Base-by-base conservation (phyloP, 2,329 filamentous ascomycete species). In the Emericellopsis atlantica region DNA sequence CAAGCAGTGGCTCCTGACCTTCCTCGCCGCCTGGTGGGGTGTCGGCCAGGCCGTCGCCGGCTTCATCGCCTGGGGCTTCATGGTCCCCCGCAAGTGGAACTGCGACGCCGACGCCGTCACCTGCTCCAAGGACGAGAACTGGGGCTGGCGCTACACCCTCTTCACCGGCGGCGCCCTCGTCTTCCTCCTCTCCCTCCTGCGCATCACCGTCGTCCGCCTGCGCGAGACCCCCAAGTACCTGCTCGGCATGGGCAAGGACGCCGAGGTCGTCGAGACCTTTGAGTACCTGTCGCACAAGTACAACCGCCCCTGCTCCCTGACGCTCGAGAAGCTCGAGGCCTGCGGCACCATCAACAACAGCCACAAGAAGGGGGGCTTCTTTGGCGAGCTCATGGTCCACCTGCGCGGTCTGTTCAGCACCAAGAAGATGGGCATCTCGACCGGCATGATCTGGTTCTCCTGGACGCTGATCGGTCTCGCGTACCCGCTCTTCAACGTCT, bases 401-500 rank as follows among this genome's bases (percentile, higher is more conserved):
- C 52, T 87, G 21, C 63, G 66, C 14, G 81, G 81, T 3, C 68
- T 88, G 2, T 87, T 81, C 49, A 60, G 64, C 0, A 83, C 78
- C 1, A 70, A 56, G 40, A 70, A 66, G 43, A 73, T 85, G 42
- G 73, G 62, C 1, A 52, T 78, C 2, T 80, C 74, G 0, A 87
- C 81, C 0, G 46, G 61, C 1, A 59, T 86, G 44, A 76, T 86
- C 46, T 84, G 79, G 74, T 52, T 81, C 6, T 79, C 74, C 0
- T 87, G 82, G 82, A 67, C 74, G 0, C 53, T 82, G 2, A 82
- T 85, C 29, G 81, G 82, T 6, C 67, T 87, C 0, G 81, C 79
- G 0, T 87, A 86, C 49, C 82, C 83, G 0, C 64, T 88, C 0
- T 88, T 83, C 57, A 82, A 84, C 47, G 81, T 85, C 40, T 88